Evolutionary conservation across 2,329 filamentous ascomycete genomes (phyloP), one percentile per base, ranked within the genome.

Genomic region (Fusarium xyrophilum): DNA sequence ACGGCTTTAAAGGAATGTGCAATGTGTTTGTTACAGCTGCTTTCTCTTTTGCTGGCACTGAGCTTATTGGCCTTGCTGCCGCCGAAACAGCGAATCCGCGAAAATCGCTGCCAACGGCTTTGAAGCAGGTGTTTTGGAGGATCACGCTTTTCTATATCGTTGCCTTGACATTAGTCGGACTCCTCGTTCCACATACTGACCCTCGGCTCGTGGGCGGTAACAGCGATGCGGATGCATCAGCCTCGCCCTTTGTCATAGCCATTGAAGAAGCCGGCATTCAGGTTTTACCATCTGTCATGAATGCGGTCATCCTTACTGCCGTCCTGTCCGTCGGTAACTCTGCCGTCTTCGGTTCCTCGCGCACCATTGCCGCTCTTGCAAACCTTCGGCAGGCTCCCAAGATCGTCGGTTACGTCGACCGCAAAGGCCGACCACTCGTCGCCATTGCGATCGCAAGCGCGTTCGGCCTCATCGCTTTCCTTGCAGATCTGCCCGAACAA

Each of bases 121-220:
- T 96, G 74, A 97, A 96, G 81, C 93, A 97, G 77, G 93, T 97
- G 25, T 97, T 97, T 79, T 97, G 94, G 93, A 90, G 94, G 74
- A 97, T 97, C 75, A 88, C 89, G 6, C 84, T 96, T 59, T 97
- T 97, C 82, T 97, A 97, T 80, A 85, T 97, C 51, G 88, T 96
- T 35, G 91, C 92, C 2, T 85, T 97, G 14, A 88, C 88, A 7
- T 82, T 97, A 7, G 88, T 97, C 60, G 93, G 95, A 28, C 84
- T 97, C 2, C 83, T 97, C 5, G 93, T 97, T 0, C 91, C 90
- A 0, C 94, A 91, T 77, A 81, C 86, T 72, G 87, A 96, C 65
- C 57, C 75, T 1, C 82, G 85, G 6, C 88, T 97, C 1, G 82
- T 93, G 21, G 79, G 79, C 13, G 82, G 81, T 35, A 83, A 84